phyloP scores from a whole-genome alignment of 2,329 filamentous ascomycete species.

The Fusarium mangiferae region DNA sequence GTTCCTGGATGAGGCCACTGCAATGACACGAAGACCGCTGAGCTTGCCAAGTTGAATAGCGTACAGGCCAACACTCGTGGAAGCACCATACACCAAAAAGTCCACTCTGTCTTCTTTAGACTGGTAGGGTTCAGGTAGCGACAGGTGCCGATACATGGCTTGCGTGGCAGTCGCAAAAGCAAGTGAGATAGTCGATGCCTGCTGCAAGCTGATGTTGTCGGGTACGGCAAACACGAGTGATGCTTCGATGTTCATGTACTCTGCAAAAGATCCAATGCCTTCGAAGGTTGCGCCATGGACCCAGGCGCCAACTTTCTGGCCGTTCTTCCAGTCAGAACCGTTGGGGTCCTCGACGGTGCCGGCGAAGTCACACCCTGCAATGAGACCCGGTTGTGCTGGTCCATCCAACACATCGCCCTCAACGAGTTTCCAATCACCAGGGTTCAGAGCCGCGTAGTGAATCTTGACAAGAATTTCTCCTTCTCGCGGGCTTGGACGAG shows the following conservation, averaged over 20 bases:
- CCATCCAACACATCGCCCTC: not conserved
- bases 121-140: not conserved
- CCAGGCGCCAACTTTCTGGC: conserved; percentile 7
- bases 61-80: conserved; percentile 9
- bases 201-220: not conserved
- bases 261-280: not conserved
- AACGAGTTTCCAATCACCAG: conserved; percentile 14
- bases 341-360: not conserved
- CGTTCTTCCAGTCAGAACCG: not conserved
- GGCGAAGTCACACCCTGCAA: conserved; percentile 9
- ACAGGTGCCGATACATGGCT: not conserved
- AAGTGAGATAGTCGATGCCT: conserved; percentile 1
- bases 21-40: not conserved
- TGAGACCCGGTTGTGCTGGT: not conserved
- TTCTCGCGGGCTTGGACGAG: not conserved
- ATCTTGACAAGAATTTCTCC: conserved; percentile 2
- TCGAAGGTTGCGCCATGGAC: not conserved
- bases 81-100: conserved; percentile 6
- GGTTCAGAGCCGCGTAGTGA: conserved; percentile 1
- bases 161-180: conserved; percentile 11
- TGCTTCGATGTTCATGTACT: not conserved
- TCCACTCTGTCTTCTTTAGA: accelerated
- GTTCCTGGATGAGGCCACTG: conserved; percentile 3
- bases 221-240: conserved; percentile 4
- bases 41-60: conserved; percentile 9